Base-by-base conservation (phyloP, 139 green algal species). In the Micromonas pusilla region DNA sequence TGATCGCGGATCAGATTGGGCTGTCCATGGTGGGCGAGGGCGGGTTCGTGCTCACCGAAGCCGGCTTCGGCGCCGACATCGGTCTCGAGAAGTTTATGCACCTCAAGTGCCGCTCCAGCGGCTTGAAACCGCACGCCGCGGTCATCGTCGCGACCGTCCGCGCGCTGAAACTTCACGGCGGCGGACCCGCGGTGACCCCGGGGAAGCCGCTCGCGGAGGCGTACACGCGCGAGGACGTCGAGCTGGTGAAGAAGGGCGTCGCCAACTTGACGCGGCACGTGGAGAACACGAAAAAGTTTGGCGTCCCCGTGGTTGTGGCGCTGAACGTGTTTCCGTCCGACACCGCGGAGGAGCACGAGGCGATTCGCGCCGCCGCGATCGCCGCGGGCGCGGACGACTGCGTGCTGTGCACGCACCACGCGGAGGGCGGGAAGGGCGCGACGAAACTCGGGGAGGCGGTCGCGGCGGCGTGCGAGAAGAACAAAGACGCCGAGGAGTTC, bases 51-150 rank as follows among this genome's bases (percentile, higher is more conserved):
- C 83, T 98, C 38, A 98, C 95, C 1, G 95, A 99, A 89, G 93
- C 94, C 66, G 73, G 95, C 36, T 99, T 99, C 84, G 96, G 96
- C 21, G 89, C 95, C 0, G 96, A 99, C 87, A 99, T 99, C 65
- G 96, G 96, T 3, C 81, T 94, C 64, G 96, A 99, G 86, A 99
- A 99, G 85, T 93, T 92, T 81, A 87, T 90, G 77, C 80, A 85
- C 70, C 79, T 82, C 32, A 81, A 84, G 74, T 79, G 79, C 79
- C 37, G 79, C 23, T 74, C 66, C 16, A 93, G 82, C 52, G 89
- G 87, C 5, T 82, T 96, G 39, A 66, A 72, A 28, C 86, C 86
- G 70, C 81, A 93, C 85, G 91, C 84, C 74, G 90, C 86, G 1
- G 91, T 98, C 37, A 89, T 98, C 1, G 94, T 98, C 45, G 92